A percentile compares a stretch with the other conserved stretches of the same genome.
These are phyloP conservation scores for Calonectria honghensis DNA, from an alignment of 2,329 filamentous ascomycete genomes.

Conservation along the genomic window DNA sequence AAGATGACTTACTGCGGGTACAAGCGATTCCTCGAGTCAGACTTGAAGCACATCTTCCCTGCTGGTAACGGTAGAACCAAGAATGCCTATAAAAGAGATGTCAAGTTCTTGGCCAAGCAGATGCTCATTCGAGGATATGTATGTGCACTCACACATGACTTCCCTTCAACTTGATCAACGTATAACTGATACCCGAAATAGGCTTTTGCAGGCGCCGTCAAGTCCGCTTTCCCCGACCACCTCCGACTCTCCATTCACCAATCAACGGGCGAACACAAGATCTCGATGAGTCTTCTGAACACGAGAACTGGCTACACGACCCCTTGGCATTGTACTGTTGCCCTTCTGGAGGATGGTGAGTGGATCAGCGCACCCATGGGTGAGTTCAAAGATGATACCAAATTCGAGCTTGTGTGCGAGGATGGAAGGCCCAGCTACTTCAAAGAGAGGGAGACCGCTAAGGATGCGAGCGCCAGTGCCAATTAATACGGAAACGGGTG, in stretches of 20 bases:
- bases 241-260: constrained; percentile 57
- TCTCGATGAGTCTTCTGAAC: constrained; percentile 56
- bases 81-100: constrained; percentile 51
- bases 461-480: background rate
- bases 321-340: constrained; percentile 57
- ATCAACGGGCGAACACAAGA: constrained; percentile 53
- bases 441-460: constrained; percentile 32
- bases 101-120: constrained; percentile 57
- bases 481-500: background rate
- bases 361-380: constrained; percentile 53
- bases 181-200: constrained; percentile 8
- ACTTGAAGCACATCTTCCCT: constrained; percentile 55
- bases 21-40: constrained; percentile 55
- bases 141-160: background rate
- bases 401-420: constrained; percentile 50
- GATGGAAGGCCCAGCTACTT: constrained; percentile 51
- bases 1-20: constrained; percentile 58
- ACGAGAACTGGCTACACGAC: constrained; percentile 58
- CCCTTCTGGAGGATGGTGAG: constrained; percentile 47
- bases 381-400: constrained; percentile 50
- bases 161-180: too few relatives aligned
- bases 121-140: constrained; percentile 55
- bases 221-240: constrained; percentile 51
- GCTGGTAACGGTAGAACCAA: constrained; percentile 43
- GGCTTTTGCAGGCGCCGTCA: constrained; percentile 57